phyloP scores from a whole-genome alignment of 768 basidiomycete genomes.

The Cyathus striatus region DNA sequence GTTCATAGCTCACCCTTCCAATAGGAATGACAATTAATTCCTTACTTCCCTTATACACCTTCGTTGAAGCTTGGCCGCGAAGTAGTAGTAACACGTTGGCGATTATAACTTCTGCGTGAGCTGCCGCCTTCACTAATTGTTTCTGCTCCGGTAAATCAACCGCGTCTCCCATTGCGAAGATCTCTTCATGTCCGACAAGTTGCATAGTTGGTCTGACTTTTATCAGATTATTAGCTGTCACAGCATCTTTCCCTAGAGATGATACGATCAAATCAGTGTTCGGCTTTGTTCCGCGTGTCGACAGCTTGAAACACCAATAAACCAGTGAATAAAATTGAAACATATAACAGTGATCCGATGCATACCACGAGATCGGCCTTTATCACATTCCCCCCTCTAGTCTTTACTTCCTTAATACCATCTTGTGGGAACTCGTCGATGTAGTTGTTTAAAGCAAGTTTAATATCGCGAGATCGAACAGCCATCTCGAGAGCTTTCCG shows the following conservation, averaged over 20 bases:
- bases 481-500: slow-evolving; percentile 39
- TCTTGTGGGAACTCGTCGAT: slow-evolving; percentile 38
- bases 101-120: slow-evolving; percentile 10
- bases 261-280: slow-evolving; percentile 49
- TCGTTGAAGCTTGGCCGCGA: slow-evolving; percentile 1
- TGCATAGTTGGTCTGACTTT: slow-evolving; percentile 45
- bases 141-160: slow-evolving; percentile 15
- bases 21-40: slow-evolving; percentile 8
- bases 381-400: slow-evolving; percentile 39
- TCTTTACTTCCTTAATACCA: slow-evolving; percentile 38
- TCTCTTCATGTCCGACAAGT: slow-evolving; percentile 9
- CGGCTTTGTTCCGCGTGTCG: slow-evolving; percentile 37
- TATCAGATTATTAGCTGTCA: slow-evolving; percentile 36
- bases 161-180: slow-evolving; percentile 17
- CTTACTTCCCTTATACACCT: slow-evolving; percentile 6
- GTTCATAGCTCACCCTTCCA: slow-evolving; percentile 6
- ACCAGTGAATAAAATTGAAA: neutral
- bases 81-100: slow-evolving; percentile 11
- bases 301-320: slow-evolving; percentile 25
- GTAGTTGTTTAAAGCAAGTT: slow-evolving; percentile 47
- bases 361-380: slow-evolving; percentile 62
- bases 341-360: neutral
- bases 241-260: slow-evolving; percentile 30
- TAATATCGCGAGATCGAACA: slow-evolving; percentile 40
- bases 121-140: slow-evolving; percentile 9